phyloP scores from a whole-genome alignment of 2,329 filamentous ascomycete species.

The Sphaerostilbella broomeana region DNA sequence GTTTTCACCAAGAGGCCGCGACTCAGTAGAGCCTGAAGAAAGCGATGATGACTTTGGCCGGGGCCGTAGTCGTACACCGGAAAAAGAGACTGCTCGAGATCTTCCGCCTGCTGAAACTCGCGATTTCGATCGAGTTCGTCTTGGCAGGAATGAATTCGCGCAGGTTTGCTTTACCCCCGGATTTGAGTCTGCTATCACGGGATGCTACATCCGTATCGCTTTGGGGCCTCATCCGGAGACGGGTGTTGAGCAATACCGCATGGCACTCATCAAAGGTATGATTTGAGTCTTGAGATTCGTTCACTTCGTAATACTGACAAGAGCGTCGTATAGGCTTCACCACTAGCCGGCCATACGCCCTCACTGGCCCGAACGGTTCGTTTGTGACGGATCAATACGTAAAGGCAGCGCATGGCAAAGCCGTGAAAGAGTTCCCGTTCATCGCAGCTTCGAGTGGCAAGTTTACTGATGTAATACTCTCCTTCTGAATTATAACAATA shows the following conservation, averaged over 20 bases:
- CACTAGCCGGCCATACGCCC: constrained; percentile 74
- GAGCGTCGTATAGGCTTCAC: constrained; percentile 59
- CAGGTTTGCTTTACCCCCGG: constrained; percentile 90
- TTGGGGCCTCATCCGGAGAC: constrained; percentile 70
- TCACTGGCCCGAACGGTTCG: constrained; percentile 68
- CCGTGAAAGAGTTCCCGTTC: constrained; percentile 81
- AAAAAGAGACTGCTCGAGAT: constrained; percentile 61
- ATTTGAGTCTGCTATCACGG: constrained; percentile 74
- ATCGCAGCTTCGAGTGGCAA: constrained; percentile 79
- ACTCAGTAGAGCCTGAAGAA: constrained; percentile 50
- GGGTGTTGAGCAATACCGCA: constrained; percentile 73
- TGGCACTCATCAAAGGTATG: constrained; percentile 79
- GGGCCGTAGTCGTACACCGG: constrained; percentile 45
- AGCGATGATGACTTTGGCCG: constrained; percentile 76
- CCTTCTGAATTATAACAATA: not conserved
- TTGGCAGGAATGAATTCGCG: constrained; percentile 80
- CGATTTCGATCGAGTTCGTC: constrained; percentile 78
- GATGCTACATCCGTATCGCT: constrained; percentile 79
- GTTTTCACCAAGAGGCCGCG: constrained; percentile 26
- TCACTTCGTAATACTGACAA: not conserved
- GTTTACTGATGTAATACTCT: constrained; percentile 66
- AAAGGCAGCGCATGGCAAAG: constrained; percentile 72
- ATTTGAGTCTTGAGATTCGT: not conserved
- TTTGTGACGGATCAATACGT: constrained; percentile 85
- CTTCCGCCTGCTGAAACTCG: constrained; percentile 64